Conservation (phyloP, 148 eudicot genomes). For the Limonium bicolor region DNA sequence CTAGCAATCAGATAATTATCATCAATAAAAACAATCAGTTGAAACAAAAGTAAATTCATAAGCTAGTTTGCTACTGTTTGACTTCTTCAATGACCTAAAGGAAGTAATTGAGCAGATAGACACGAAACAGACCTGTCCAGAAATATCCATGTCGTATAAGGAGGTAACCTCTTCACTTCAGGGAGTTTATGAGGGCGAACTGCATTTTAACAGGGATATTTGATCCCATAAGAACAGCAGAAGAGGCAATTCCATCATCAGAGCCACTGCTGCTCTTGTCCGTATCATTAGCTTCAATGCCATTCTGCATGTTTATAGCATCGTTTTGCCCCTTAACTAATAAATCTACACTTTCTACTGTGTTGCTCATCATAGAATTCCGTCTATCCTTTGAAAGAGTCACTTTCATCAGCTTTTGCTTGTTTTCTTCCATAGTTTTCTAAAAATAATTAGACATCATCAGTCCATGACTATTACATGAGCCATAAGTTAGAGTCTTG, state of each 20-base stretch:
- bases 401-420: constrained; percentile 37
- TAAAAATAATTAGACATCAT: constrained; percentile 3
- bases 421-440: constrained; percentile 68
- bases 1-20: no score
- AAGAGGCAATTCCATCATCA: constrained; percentile 38
- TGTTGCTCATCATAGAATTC: constrained; percentile 14
- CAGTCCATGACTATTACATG: neutral
- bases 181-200: constrained; percentile 75
- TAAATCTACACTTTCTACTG: constrained; percentile 25
- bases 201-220: constrained; percentile 67
- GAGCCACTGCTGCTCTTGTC: constrained; percentile 53
- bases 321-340: constrained; percentile 67
- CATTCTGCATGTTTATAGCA: constrained; percentile 71
- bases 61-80: no score
- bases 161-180: constrained; percentile 64
- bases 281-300: constrained; percentile 30
- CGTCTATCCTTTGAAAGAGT: constrained; percentile 51
- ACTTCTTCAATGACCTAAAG: no score
- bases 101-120: neutral
- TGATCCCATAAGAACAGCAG: constrained; percentile 79
- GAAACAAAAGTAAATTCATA: neutral
- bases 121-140: constrained; percentile 53
- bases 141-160: constrained; percentile 93
- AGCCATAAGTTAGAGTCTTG: neutral
- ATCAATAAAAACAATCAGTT: neutral